Base-by-base conservation (phyloP, 345 rosid species). In the Sonneratia alba region DNA sequence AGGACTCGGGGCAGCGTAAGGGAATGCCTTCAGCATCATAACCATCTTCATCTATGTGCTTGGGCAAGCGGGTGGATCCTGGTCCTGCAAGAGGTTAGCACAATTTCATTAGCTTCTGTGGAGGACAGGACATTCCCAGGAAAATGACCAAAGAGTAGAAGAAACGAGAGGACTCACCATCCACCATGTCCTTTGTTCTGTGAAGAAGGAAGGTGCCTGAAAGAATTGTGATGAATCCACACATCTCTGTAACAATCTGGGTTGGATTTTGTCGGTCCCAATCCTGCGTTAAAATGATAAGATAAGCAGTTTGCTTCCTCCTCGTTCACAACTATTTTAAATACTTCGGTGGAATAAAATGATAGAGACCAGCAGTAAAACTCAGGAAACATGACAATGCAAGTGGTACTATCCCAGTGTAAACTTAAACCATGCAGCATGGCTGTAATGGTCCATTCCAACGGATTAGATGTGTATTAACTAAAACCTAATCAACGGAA, bases 181-280 rank as follows among this genome's bases (percentile, higher is more conserved):
- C 93, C 34, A 73, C 87, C 89, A 88, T 82, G 83, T 91, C 97
- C 74, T 91, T 91, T 2, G 94, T 89, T 80, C 83, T 86, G 79
- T 91, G 97, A 71, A 89, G 92, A 83, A 91, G 94, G 79, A 88
- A 87, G 64, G 97, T 88, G 53, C 94, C 97, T 27, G 91, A 85
- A 68, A 91, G 89, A 73, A 91, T 91, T 2, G 91, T 87, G 70
- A 91, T 88, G 79, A 91, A 91, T 69, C 94, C 97, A 75, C 97
- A 87, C 72, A 86, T 78, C 79, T 89, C 94, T 3, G 92, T 91
- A 56, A 89, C 88, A 69, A 91, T 87, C 71, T 91, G 92, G 69
- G 92, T 83, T 18, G 90, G 87, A 15, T 85, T 91, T 83, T 91
- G 94, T 21, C 92, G 71, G 80, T 88, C 92, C 97, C 97, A 87